Base-by-base conservation (phyloP, 2,329 filamentous ascomycete species). In the Sordariomycetes sp. region DNA sequence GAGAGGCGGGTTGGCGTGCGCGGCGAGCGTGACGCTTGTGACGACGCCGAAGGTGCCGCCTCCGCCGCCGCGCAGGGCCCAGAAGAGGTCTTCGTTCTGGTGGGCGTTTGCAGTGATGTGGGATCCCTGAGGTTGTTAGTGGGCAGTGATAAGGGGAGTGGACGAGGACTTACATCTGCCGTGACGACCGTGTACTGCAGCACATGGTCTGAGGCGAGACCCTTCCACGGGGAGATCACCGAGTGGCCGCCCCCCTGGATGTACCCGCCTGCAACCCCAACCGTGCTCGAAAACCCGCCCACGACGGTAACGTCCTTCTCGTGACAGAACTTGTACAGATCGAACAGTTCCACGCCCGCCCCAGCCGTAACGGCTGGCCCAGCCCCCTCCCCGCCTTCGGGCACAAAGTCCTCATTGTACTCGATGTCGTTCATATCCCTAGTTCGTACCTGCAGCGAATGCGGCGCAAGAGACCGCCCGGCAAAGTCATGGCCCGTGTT, bases 31-130 rank as follows among this genome's bases (percentile, higher is more conserved):
- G 6, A 66, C 66, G 58, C 77, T 74, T 12, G 76, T 67, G 1
- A 86, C 79, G 1, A 85, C 72, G 2, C 73, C 83, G 62, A 79
- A 87, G 32, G 75, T 85, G 14, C 81, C 80, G 12, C 76, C 79
- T 1, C 83, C 83, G 0, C 83, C 82, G 3, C 83, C 82, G 46
- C 73, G 72, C 1, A 86, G 68, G 1, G 83, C 85, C 83, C 83
- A 88, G 70, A 82, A 87, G 1, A 87, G 71, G 56, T 86, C 83
- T 0, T 70, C 59, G 61, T 86, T 79, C 40, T 76, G 60, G 0
- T 64, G 64, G 0, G 70, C 72, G 4, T 72, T 77, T 0, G 80
- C 81, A 1, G 66, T 72, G 1, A 80, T 61, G 14, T 73, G 62
- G 7, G 67, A 55, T 1, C 79, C 78, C 24, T 67, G 62, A 0